phyloP scores from a whole-genome alignment of 495 filamentous ascomycete species.

The Cercophora sp. region DNA sequence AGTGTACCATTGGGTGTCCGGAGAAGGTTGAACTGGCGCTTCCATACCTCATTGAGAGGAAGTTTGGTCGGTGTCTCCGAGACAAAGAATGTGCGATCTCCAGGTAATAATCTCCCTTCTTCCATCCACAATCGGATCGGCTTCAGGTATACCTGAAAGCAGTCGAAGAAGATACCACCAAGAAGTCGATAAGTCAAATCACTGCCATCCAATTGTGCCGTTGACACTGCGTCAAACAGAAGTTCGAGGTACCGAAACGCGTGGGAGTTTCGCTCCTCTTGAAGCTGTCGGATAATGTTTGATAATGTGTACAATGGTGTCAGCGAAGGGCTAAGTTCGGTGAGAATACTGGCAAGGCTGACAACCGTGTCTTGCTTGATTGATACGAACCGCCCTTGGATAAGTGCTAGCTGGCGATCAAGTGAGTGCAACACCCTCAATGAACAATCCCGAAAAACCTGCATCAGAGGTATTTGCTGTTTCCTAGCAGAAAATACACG shows the following conservation, averaged over 20 bases:
- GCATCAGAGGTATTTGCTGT: constrained; percentile 44
- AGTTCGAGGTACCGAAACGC: constrained; percentile 66
- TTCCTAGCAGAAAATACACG: constrained; percentile 27
- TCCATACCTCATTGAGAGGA: constrained; percentile 67
- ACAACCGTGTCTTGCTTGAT: constrained; percentile 44
- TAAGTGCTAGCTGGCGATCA: constrained; percentile 37
- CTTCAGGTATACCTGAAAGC: constrained; percentile 76
- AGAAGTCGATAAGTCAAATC: constrained; percentile 55
- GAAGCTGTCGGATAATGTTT: constrained; percentile 39
- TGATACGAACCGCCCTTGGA: constrained; percentile 43
- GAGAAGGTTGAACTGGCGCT: constrained; percentile 64
- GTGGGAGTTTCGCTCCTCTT: constrained; percentile 34
- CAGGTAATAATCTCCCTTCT: constrained; percentile 60
- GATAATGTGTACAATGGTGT: constrained; percentile 55
- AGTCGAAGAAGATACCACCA: constrained; percentile 69
- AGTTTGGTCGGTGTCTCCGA: constrained; percentile 50
- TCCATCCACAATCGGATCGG: constrained; percentile 86
- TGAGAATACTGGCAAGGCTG: constrained; percentile 57
- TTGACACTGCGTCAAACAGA: constrained; percentile 64
- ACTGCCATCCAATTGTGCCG: constrained; percentile 65
- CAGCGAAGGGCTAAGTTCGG: constrained; percentile 53
- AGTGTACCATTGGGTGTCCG: constrained; percentile 50
- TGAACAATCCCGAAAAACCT: constrained; percentile 45
- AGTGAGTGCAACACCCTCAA: constrained; percentile 41
- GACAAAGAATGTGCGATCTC: constrained; percentile 73